Percentiles rank a stretch among this genome's conserved stretches.
Conservation (phyloP, 306 rosid genomes). For the Citrullus mucosospermus region DNA sequence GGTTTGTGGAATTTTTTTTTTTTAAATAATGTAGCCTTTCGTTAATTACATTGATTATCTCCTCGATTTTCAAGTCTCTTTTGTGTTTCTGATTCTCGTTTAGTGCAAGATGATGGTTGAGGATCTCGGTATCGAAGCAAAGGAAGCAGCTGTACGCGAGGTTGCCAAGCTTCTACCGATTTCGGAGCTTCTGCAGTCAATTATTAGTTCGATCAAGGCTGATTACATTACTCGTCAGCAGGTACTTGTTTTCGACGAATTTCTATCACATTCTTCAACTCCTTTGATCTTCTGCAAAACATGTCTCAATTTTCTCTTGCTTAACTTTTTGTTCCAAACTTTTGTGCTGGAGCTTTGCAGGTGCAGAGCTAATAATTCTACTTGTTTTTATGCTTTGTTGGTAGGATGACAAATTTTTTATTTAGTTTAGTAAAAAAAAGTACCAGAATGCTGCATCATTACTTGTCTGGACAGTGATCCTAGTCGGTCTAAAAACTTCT, state of each 20-base stretch:
- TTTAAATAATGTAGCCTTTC: not conserved
- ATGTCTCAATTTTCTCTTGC: not conserved
- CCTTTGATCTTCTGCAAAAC: not conserved
- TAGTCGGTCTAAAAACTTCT: not conserved
- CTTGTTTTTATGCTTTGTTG: not conserved
- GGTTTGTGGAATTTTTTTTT: too few relatives aligned
- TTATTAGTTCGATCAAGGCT: constrained; percentile 66
- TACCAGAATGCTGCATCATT: not conserved
- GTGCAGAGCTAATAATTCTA: not conserved
- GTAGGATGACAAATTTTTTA: not conserved
- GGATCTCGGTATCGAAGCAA: constrained; percentile 90
- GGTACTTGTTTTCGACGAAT: constrained; percentile 20
- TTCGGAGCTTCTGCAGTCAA: constrained; percentile 86
- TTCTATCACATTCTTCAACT: not conserved
- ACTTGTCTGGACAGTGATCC: not conserved
- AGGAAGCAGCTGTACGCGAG: constrained; percentile 90
- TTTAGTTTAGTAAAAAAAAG: not conserved
- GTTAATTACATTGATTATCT: not conserved
- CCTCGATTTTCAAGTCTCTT: not conserved
- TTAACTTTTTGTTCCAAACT: not conserved
- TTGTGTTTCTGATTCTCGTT: not conserved
- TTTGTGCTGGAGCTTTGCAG: not conserved
- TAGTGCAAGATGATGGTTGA: constrained; percentile 60
- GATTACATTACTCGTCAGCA: constrained; percentile 94
- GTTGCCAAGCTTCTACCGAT: constrained; percentile 89